Conservation (phyloP, 2,329 filamentous ascomycete species). For the Ophiostoma ulmi region DNA sequence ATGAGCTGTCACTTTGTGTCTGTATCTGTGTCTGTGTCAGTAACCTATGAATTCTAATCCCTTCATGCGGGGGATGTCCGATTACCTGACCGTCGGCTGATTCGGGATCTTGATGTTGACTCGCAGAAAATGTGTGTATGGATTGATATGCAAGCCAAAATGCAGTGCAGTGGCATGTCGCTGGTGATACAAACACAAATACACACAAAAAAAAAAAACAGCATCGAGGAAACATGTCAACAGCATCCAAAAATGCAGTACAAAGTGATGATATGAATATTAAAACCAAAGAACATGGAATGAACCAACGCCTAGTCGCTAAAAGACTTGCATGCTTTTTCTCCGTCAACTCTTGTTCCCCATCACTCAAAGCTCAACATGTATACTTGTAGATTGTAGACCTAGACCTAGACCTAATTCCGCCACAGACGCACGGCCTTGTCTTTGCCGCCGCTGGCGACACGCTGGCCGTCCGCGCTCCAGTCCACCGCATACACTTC, state of each 20-base stretch:
- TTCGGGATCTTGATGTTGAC: not conserved
- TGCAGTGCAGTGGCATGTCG: not conserved
- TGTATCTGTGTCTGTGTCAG: not conserved
- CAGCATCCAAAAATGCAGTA: not conserved
- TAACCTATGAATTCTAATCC: too few relatives aligned
- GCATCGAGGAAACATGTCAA: not conserved
- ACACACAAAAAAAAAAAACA: not conserved
- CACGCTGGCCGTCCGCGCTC: constrained; percentile 83
- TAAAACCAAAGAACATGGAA: not conserved
- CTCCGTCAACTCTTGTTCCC: not conserved
- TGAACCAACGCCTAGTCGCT: constrained; percentile 20
- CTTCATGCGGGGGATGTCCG: not conserved
- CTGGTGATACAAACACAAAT: not conserved
- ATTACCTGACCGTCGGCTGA: not conserved
- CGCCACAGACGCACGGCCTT: constrained; percentile 68
- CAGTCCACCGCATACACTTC: constrained; percentile 94
- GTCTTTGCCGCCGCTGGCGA: constrained; percentile 89
- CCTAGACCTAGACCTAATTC: constrained; percentile 39
- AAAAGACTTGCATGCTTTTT: constrained; percentile 15
- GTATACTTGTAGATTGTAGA: not conserved
- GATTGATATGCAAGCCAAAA: not conserved
- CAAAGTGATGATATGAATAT: not conserved
- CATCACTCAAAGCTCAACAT: not conserved
- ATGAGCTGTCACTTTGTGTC: not conserved
- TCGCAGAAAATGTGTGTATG: not conserved